Conservation (phyloP, 2,329 filamentous ascomycete species). For the Exophiala sp. region DNA sequence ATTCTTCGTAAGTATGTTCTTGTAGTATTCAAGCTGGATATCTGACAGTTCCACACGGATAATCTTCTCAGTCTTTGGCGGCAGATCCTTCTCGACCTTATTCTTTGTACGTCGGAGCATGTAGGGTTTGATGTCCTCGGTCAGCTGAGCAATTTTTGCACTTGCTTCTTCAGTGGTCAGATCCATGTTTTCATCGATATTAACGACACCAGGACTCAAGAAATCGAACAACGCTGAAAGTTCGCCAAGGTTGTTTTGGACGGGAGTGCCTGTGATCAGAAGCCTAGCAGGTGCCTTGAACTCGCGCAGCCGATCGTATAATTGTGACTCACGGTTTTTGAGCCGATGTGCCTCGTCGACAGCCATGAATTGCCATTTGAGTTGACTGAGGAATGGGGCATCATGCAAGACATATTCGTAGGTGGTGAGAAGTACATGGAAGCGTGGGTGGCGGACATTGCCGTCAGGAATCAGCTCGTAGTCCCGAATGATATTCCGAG, state of each 20-base stretch:
- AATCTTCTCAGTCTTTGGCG: slow-evolving; percentile 97
- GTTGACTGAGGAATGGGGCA: slow-evolving; percentile 74
- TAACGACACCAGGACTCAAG: slow-evolving; percentile 87
- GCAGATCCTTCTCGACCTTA: slow-evolving; percentile 93
- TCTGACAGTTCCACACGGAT: slow-evolving; percentile 96
- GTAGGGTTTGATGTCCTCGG: slow-evolving; percentile 82
- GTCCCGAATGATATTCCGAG: slow-evolving; percentile 82
- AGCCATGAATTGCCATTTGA: slow-evolving; percentile 97
- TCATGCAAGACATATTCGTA: slow-evolving; percentile 95
- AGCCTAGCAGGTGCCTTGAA: slow-evolving; percentile 87
- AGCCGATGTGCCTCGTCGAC: slow-evolving; percentile 95
- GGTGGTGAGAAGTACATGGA: slow-evolving; percentile 95
- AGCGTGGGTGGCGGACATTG: slow-evolving; percentile 85
- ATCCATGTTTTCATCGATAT: slow-evolving; percentile 89
- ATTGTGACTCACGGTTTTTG: slow-evolving; percentile 92
- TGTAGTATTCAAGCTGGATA: slow-evolving; percentile 96
- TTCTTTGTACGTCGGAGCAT: slow-evolving; percentile 96
- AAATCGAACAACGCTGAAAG: slow-evolving; percentile 92
- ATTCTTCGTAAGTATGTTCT: slow-evolving; percentile 95
- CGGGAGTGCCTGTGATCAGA: slow-evolving; percentile 92
- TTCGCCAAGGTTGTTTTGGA: slow-evolving; percentile 95
- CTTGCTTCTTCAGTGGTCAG: slow-evolving; percentile 76
- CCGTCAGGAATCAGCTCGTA: slow-evolving; percentile 84
- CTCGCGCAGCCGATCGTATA: slow-evolving; percentile 79
- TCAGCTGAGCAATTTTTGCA: slow-evolving; percentile 80